Base-by-base conservation (phyloP, 805 yeast species). In the Kluyveromyces dobzhanskii region DNA sequence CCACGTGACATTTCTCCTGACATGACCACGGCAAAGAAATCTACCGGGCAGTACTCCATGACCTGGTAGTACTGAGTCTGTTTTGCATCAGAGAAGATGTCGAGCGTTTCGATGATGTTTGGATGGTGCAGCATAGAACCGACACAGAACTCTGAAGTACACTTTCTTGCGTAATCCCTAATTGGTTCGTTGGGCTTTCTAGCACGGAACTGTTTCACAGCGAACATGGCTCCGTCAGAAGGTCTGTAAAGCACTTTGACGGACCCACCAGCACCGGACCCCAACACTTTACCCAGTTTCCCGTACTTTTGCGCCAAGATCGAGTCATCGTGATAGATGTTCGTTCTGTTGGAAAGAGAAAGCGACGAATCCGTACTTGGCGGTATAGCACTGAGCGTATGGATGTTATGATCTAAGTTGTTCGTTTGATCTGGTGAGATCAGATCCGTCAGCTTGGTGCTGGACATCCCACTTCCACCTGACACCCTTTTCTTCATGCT, bases 201-300 rank as follows among this genome's bases (percentile, higher is more conserved):
- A 11, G 85, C 75, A 50, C 90, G 71, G 53, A 84, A 84, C 59
- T 84, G 90, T 54, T 84, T 84, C 13, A 84, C 92, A 1, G 94
- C 94, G 65, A 84, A 83, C 0, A 83, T 75, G 27, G 73, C 73
- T 49, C 76, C 75, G 59, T 83, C 90, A 29, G 75, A 63, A 31
- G 82, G 80, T 50, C 90, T 72, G 7, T 71, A 72, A 17, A 84
- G 69, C 32, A 83, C 64, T 48, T 83, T 70, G n/a, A 84, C 94
- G 1, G 87, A 75, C 5, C 94, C 94, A 35, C 94, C 94, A 10
- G 92, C 94, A 41, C 94, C 94, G 1, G 86, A 77, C 13, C 94
- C 94, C 34, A 84, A 59, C 42, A 79, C 71, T 54, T 80, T 80
- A 36, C 90, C 88, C 44, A 80, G 58, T 47, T 75, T 79, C 40